A percentile compares a stretch with the other conserved stretches of the same genome.
These are phyloP conservation scores for Coemansia sp. DNA, from an alignment of 192 early-diverging fungal genomes.

Conservation along the genomic window DNA sequence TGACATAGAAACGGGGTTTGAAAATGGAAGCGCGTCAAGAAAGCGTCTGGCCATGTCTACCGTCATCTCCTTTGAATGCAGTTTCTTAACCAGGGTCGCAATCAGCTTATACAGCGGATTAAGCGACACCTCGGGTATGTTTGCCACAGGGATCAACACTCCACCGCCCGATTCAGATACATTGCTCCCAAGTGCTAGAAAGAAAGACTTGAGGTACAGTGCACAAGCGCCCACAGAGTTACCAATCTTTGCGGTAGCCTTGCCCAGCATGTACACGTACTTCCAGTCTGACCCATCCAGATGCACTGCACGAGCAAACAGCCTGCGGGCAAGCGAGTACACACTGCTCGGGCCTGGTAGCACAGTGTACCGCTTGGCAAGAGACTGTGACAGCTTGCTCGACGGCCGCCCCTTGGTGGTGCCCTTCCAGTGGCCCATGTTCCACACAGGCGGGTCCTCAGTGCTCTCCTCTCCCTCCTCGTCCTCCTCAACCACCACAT, in stretches of 20 bases:
- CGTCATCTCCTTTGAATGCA: constrained; percentile 8
- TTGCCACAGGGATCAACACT: background rate
- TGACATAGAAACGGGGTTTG: background rate
- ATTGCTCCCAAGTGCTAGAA: constrained; percentile 21
- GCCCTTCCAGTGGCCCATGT: constrained; percentile 26
- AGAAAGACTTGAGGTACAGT: constrained; percentile 34
- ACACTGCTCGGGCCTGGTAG: constrained; percentile 8
- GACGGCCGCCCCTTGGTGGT: background rate
- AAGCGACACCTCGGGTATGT: constrained; percentile 17
- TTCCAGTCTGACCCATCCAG: constrained; percentile 33
- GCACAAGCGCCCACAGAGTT: constrained; percentile 24
- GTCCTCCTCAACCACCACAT: constrained; percentile 15
- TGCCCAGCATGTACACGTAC: constrained; percentile 34
- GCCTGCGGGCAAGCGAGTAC: constrained; percentile 17
- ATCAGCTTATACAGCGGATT: constrained; percentile 41
- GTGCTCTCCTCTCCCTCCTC: constrained; percentile 8
- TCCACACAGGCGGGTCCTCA: constrained; percentile 25
- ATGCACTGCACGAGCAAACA: constrained; percentile 21
- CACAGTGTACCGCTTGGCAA: constrained; percentile 22
- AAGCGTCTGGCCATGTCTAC: constrained; percentile 23
- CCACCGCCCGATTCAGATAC: background rate
- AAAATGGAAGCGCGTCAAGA: constrained; percentile 20
- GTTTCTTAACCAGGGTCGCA: constrained; percentile 25
- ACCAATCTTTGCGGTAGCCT: constrained; percentile 26
- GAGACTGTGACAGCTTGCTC: constrained; percentile 6